A percentile compares a stretch with the other conserved stretches of the same genome.
Evolutionary conservation across 495 filamentous ascomycete genomes (phyloP).

Genomic region (Rusavskia elegans): DNA sequence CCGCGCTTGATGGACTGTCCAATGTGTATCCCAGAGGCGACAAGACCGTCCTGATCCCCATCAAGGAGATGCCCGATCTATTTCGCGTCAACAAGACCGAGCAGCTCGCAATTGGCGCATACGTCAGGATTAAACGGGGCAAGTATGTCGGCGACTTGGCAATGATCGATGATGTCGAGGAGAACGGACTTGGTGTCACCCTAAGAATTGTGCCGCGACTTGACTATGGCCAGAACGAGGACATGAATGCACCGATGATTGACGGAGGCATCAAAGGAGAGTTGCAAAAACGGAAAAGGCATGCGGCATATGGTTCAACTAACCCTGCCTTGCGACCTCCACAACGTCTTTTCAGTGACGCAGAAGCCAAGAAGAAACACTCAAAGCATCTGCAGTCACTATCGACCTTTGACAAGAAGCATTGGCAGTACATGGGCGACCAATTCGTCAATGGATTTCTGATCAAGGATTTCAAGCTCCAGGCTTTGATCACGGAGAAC

Average conservation of each 20-base stretch:
- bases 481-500: slow-evolving; percentile 62
- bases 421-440: slow-evolving; percentile 70
- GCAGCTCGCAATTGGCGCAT: slow-evolving; percentile 71
- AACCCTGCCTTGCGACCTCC: slow-evolving; percentile 49
- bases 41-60: slow-evolving; percentile 75
- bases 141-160: slow-evolving; percentile 84
- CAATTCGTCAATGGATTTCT: slow-evolving; percentile 87
- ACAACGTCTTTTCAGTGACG: slow-evolving; percentile 82
- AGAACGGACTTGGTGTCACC: slow-evolving; percentile 76
- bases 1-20: slow-evolving; percentile 63
- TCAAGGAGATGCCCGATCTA: slow-evolving; percentile 95
- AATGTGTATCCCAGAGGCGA: slow-evolving; percentile 64
- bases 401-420: slow-evolving; percentile 45
- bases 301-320: slow-evolving; percentile 25
- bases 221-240: slow-evolving; percentile 81
- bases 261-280: slow-evolving; percentile 19
- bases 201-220: slow-evolving; percentile 78
- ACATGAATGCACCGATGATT: slow-evolving; percentile 40
- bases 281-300: slow-evolving; percentile 63
- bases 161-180: slow-evolving; percentile 83
- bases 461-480: slow-evolving; percentile 85
- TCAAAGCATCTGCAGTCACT: slow-evolving; percentile 46
- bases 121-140: slow-evolving; percentile 74
- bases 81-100: slow-evolving; percentile 76
- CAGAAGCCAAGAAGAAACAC: slow-evolving; percentile 81